A percentile compares a stretch with the other conserved stretches of the same genome.
Evolutionary conservation across 2,329 filamentous ascomycete genomes (phyloP).

Genomic region (Lecanosticta acicola): DNA sequence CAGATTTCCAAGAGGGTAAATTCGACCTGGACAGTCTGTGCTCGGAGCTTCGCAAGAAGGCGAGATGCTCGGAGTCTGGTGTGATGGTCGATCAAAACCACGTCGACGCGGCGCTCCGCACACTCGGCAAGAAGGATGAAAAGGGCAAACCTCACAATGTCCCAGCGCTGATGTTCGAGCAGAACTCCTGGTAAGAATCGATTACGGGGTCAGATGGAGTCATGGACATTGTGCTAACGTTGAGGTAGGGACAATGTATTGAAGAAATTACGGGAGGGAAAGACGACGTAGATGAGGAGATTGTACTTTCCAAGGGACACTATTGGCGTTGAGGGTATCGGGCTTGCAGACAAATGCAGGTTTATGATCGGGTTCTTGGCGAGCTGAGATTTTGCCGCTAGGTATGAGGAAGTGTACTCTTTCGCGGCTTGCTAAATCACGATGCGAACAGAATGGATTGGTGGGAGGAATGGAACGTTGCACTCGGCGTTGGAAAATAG

Average conservation of each 20-base stretch:
- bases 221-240: not conserved
- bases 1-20: slow-evolving; percentile 81
- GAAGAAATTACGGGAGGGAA: slow-evolving; percentile 6
- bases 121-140: slow-evolving; percentile 26
- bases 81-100: slow-evolving; percentile 85
- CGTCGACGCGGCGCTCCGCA: slow-evolving; percentile 60
- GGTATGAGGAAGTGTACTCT: too few species aligned
- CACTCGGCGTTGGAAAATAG: too few species aligned
- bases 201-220: not conserved
- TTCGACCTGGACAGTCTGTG: slow-evolving; percentile 92
- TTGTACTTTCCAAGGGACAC: too few species aligned
- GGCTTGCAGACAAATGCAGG: too few species aligned
- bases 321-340: too few species aligned
- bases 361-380: too few species aligned
- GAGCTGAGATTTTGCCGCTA: too few species aligned
- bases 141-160: slow-evolving; percentile 3
- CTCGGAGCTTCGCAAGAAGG: slow-evolving; percentile 88
- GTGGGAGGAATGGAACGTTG: too few species aligned
- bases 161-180: slow-evolving; percentile 9
- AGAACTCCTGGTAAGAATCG: slow-evolving; percentile 7
- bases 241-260: slow-evolving; percentile 9
- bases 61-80: slow-evolving; percentile 85
- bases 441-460: too few species aligned
- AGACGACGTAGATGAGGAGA: not conserved
- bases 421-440: too few species aligned